Conservation (phyloP, 1,284 basidiomycete species). For the Pascua guehoae region DNA sequence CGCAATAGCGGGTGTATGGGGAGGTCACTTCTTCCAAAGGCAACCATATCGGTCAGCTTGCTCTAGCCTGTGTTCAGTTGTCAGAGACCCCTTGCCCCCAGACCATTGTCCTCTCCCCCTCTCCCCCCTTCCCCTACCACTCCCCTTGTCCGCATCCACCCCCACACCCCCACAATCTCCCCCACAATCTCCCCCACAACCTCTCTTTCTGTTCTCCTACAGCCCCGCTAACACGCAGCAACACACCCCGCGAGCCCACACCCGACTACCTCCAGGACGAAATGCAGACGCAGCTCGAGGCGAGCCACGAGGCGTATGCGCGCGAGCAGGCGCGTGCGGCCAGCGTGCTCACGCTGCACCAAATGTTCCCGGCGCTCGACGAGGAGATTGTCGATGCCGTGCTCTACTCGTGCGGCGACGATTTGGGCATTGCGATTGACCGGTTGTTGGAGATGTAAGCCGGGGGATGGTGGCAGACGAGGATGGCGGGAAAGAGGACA, state of each 20-base stretch:
- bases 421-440: conserved; percentile 85
- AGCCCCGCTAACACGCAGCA: background rate
- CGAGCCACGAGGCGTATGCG: conserved; percentile 30
- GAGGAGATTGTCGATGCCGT: conserved; percentile 79
- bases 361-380: conserved; percentile 82
- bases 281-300: conserved; percentile 32
- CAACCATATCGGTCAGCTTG: too few relatives aligned
- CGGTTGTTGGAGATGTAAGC: conserved; percentile 25
- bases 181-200: too few relatives aligned
- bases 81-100: too few relatives aligned
- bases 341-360: conserved; percentile 63
- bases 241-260: background rate
- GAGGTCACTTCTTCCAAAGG: too few relatives aligned
- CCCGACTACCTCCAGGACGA: conserved; percentile 5
- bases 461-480: too few relatives aligned
- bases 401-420: conserved; percentile 78
- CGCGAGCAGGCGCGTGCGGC: conserved; percentile 30
- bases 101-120: too few relatives aligned
- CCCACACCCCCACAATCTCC: background rate
- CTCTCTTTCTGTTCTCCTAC: too few relatives aligned
- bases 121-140: too few relatives aligned
- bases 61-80: too few relatives aligned
- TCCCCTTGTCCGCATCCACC: too few relatives aligned
- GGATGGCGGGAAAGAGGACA: too few relatives aligned
- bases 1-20: too few relatives aligned